Evolutionary conservation across 2,329 filamentous ascomycete genomes (phyloP).

Genomic region (Herpotrichia juniperi): DNA sequence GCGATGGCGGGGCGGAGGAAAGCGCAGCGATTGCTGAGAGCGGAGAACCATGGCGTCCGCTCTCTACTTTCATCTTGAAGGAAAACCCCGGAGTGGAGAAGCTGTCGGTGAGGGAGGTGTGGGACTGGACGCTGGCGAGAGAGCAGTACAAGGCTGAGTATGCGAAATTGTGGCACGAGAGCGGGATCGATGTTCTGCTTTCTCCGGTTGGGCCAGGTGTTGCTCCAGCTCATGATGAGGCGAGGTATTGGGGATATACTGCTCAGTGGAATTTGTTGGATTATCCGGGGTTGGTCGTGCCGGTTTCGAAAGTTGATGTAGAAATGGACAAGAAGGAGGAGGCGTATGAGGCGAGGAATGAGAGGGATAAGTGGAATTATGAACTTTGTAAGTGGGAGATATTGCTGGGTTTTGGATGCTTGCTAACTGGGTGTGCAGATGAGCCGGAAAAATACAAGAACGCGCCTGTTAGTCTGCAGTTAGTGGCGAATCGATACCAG

Average conservation of each 20-base stretch:
- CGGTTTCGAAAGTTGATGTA: constrained; percentile 50
- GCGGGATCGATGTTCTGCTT: constrained; percentile 62
- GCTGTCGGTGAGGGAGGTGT: constrained; percentile 47
- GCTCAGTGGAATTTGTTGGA: constrained; percentile 71
- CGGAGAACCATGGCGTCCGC: constrained; percentile 62
- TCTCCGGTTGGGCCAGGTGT: constrained; percentile 61
- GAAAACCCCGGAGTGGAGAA: constrained; percentile 54
- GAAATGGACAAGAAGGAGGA: constrained; percentile 46
- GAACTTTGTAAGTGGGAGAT: constrained; percentile 48
- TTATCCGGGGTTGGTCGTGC: constrained; percentile 67
- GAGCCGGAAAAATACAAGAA: constrained; percentile 51
- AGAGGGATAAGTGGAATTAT: constrained; percentile 55
- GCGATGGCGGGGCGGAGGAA: constrained; percentile 62
- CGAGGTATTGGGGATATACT: constrained; percentile 68
- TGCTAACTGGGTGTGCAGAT: constrained; percentile 26
- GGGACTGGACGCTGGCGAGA: constrained; percentile 45
- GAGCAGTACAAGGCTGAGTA: constrained; percentile 50
- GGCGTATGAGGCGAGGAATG: constrained; percentile 50
- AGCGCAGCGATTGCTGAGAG: constrained; percentile 54
- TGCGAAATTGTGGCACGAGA: constrained; percentile 45
- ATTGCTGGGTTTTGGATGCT: background rate
- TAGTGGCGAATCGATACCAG: constrained; percentile 57
- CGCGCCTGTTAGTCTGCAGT: constrained; percentile 58
- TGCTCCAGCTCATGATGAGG: constrained; percentile 56
- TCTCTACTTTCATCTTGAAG: constrained; percentile 63